Evolutionary conservation across 2,329 filamentous ascomycete species (phyloP), one percentile per base, ranked within the genome.

Genomic region (Aureobasidium leucospermi): DNA sequence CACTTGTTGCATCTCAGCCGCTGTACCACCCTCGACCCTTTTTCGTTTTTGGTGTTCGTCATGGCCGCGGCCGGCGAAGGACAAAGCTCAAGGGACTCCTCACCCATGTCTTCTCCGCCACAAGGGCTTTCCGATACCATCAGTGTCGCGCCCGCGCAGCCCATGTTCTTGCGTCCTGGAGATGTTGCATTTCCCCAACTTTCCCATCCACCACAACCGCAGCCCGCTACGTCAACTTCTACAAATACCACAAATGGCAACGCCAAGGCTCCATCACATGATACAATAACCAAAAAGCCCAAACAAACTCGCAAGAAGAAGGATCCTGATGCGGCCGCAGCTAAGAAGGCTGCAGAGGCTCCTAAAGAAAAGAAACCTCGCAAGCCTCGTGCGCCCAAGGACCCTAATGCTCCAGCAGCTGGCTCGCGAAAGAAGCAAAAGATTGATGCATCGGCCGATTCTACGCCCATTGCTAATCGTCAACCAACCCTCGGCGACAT

Each of bases 351-450:
- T 43, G 74, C 76, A 63, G 76, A 75, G 55, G 76, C 76, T 62
- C 68, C 73, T 3, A 74, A 73, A 63, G 68, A 70, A 58, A 72
- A 74, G 64, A 78, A 76, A 65, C 67, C 75, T 39, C 72, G 78
- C 60, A 79, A 77, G 66, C 70, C 75, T 16, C 68, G 70, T 31
- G 74, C 75, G 59, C 71, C 75, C 51, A 67, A 87, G 79, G 68
- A 82, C 75, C 62, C 79, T 74, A 69, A 65, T 68, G 67, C 69
- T 38, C 68, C 72, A 3, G 70, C 66, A 46, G 61, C 73, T 34
- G 67, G 70, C 47, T 71, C 78, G 61, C 79, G 81, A 65, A 84
- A 78, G 72, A 76, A 76, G 66, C 70, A 76, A 67, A 73, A 73
- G 66, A 66, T 71, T 67, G 32, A 61, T 70, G 28, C 68, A 69